A percentile compares a stretch with the other conserved stretches of the same genome.
phyloP scores from a whole-genome alignment of 345 rosid genomes.

The Psidium friedrichsthalianum region DNA sequence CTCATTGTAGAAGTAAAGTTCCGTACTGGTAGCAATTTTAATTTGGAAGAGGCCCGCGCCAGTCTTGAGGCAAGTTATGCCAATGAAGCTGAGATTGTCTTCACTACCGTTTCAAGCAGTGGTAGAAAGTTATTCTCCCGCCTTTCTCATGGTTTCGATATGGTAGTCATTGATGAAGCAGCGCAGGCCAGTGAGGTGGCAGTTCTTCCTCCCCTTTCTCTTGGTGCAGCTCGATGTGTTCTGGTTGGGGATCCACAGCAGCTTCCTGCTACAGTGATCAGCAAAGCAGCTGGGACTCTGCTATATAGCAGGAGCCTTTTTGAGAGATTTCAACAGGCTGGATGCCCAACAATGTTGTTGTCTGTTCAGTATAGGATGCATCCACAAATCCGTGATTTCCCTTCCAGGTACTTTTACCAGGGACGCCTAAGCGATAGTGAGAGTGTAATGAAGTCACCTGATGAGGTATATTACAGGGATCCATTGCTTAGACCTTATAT shows the following conservation, averaged over 20 bases:
- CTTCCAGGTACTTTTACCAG: conserved; percentile 91
- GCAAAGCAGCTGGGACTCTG: conserved; percentile 97
- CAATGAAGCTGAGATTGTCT: conserved; percentile 98
- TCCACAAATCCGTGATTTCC: conserved; percentile 94
- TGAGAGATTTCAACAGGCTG: conserved; percentile 97
- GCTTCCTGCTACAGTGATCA: conserved; percentile 98
- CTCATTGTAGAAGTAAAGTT: conserved; percentile 73
- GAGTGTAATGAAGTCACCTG: conserved; percentile 62
- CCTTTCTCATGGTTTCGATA: conserved; percentile 96
- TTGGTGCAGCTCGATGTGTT: conserved; percentile 95
- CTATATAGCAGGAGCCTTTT: conserved; percentile 92
- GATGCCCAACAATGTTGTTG: conserved; percentile 90
- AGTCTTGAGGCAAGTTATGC: conserved; percentile 98
- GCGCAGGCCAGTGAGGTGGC: conserved; percentile 99
- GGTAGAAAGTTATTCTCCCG: conserved; percentile 96
- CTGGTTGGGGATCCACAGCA: conserved; percentile 99
- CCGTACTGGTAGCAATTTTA: conserved; percentile 69
- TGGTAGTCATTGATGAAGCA: conserved; percentile 99
- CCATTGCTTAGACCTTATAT: conserved; percentile 80
- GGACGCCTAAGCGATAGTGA: conserved; percentile 97
- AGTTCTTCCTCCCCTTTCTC: conserved; percentile 92
- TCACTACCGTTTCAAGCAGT: conserved; percentile 98
- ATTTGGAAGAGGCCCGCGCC: conserved; percentile 94
- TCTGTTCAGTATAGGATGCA: conserved; percentile 99
- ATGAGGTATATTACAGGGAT: conserved; percentile 80